A percentile compares a stretch with the other conserved stretches of the same genome.
Conservation (phyloP, 164 flowering plant species). For the Annona cherimola region DNA sequence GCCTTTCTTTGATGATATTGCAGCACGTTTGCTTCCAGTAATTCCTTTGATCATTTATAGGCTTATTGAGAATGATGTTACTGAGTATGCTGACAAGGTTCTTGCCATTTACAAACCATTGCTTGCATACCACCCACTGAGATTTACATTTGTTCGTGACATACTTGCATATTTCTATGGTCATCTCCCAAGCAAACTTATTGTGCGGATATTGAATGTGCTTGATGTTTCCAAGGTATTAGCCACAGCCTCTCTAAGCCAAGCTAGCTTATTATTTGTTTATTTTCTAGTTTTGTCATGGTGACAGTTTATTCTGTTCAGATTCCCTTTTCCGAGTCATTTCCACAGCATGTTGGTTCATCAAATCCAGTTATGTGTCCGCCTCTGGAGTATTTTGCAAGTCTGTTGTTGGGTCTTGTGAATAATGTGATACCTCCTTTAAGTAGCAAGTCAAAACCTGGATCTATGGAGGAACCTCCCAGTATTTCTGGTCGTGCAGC, state of each 20-base stretch:
- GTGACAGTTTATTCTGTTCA: slow-evolving; percentile 26
- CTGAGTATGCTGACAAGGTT: slow-evolving; percentile 75
- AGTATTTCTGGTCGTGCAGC: slow-evolving; percentile 40
- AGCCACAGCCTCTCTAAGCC: not conserved
- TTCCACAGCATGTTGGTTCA: slow-evolving; percentile 71
- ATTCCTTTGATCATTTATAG: slow-evolving; percentile 85
- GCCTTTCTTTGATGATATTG: slow-evolving; percentile 91
- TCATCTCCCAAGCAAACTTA: slow-evolving; percentile 89
- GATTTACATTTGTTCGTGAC: slow-evolving; percentile 94
- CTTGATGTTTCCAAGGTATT: slow-evolving; percentile 84
- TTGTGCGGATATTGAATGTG: slow-evolving; percentile 65
- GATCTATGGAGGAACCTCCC: slow-evolving; percentile 46
- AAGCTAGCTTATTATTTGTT: not conserved
- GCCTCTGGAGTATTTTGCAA: slow-evolving; percentile 86
- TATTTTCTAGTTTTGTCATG: slow-evolving; percentile 3
- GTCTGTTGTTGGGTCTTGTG: slow-evolving; percentile 71
- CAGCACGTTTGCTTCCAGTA: slow-evolving; percentile 88
- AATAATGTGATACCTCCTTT: slow-evolving; percentile 87
- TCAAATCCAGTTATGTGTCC: slow-evolving; percentile 72
- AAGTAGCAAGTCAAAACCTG: slow-evolving; percentile 53
- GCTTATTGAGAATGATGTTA: slow-evolving; percentile 90
- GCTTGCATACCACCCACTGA: slow-evolving; percentile 75
- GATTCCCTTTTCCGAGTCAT: slow-evolving; percentile 96
- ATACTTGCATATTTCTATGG: slow-evolving; percentile 96
- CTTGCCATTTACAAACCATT: slow-evolving; percentile 57